Evolutionary conservation across 202 grass and related monocot species (phyloP), one percentile per base, ranked within the genome.

Genomic region (Digitaria exilis): DNA sequence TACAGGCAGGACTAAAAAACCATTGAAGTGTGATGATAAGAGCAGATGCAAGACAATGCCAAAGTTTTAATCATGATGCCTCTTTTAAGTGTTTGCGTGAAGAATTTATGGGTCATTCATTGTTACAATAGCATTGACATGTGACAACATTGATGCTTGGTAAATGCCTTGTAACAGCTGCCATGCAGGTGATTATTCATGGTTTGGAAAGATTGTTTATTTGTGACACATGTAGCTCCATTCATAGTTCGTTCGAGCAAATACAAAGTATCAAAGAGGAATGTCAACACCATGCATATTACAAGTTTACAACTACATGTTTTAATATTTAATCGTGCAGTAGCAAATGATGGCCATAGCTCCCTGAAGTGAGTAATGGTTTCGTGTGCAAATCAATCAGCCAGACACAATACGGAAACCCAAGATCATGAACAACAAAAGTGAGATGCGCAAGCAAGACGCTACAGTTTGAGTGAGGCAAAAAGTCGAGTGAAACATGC

Each of bases 391-490:
- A 62, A 62, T 25, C 41, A 44, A 34, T 70, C 19, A 46, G 52
- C 6, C 2, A 60, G 18, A 48, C 7, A 52, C 22, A 82, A 80
- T 26, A 46, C 52, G 11, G 58, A 64, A 24, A 24, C 16, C 1
- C 13, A 55, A 68, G 46, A 0, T 49, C 5, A 35, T 26, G 0
- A 14, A 14, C 9, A 16, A 30, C 30, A 49, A n/a, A 55, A 46
- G 29, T 15, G 59, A 60, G 19, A 35, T 16, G 1, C 35, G 57
- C 0, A 44, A 60, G 30, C 50, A 25, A 22, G 28, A 51, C 1
- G 6, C 2, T 10, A 14, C 10, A 49, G 28, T 58, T 68, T 30
- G 74, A 3, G 1, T 60, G 60, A 79, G 64, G 88, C 89, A 91
- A 95, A 96, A 61, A 77, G 82, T 90, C 91, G 78, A 94, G n/a